Conservation (phyloP, 495 filamentous ascomycete species). For the Trypethelium eluteriae region DNA sequence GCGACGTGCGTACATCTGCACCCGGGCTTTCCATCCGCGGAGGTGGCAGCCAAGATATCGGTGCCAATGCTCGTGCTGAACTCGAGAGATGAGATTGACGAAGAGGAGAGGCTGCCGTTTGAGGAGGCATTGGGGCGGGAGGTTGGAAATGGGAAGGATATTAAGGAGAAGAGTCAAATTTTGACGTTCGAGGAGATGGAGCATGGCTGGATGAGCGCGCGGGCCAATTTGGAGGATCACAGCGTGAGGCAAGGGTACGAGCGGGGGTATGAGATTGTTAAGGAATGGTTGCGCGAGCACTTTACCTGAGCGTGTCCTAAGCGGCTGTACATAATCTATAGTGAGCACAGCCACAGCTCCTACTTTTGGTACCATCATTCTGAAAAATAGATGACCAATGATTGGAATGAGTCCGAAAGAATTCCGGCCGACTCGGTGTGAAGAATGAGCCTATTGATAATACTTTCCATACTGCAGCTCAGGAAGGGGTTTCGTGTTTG, state of each 20-base stretch:
- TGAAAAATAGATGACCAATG: no score
- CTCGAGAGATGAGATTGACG: constrained; percentile 18
- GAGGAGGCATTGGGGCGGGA: neutral
- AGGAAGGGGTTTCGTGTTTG: no score
- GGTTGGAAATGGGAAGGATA: neutral
- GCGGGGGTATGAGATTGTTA: constrained; percentile 15
- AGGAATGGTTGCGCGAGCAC: constrained; percentile 15
- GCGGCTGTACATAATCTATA: no score
- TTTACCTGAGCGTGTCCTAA: neutral
- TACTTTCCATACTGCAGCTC: no score
- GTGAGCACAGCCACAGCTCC: no score
- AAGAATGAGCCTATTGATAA: no score
- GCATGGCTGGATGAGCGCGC: constrained; percentile 15
- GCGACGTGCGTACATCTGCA: neutral
- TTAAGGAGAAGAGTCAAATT: constrained; percentile 12
- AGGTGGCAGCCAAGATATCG: constrained; percentile 9
- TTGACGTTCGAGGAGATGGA: constrained; percentile 9
- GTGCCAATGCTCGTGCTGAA: constrained; percentile 11
- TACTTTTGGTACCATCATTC: no score
- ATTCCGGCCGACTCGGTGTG: no score
- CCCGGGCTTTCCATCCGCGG: neutral
- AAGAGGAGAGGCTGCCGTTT: neutral
- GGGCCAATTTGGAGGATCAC: constrained; percentile 12
- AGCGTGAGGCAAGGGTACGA: constrained; percentile 13
- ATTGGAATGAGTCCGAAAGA: no score